These are phyloP conservation scores for Arthrinium phaeospermum DNA, from an alignment of 2,329 filamentous ascomycete species.

Conservation along the genomic window DNA sequence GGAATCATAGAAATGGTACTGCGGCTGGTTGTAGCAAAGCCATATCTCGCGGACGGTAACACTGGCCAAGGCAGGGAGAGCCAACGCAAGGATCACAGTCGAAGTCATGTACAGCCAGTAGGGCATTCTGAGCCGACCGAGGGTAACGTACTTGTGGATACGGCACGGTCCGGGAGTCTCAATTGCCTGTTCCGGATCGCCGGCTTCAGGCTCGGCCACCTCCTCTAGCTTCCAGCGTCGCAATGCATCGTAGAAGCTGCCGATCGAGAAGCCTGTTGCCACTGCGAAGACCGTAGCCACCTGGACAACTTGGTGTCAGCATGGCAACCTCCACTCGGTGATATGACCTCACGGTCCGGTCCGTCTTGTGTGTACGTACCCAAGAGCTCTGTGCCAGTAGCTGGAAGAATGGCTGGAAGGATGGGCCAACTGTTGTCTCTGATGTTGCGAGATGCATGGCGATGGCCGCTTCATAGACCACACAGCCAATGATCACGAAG, in stretches of 20 bases:
- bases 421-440: too few relatives aligned
- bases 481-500: background rate
- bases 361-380: background rate
- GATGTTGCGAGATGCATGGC: background rate
- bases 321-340: background rate
- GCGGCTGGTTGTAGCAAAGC: background rate
- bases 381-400: background rate
- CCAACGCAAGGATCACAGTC: background rate
- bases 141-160: background rate
- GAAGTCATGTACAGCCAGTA: conserved; percentile 17
- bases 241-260: conserved; percentile 7
- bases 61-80: background rate
- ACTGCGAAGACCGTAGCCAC: background rate
- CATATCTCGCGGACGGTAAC: background rate
- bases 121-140: conserved; percentile 15
- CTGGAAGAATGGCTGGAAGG: background rate
- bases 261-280: conserved; percentile 9
- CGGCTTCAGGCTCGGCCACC: background rate
- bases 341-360: too few relatives aligned
- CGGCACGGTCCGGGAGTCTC: background rate
- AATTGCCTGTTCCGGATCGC: background rate
- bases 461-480: background rate
- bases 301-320: background rate
- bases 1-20: background rate
- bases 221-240: conserved; percentile 9